A percentile compares a stretch with the other conserved stretches of the same genome.
Conservation (phyloP, 345 rosid genomes). For the Passiflora organensis region DNA sequence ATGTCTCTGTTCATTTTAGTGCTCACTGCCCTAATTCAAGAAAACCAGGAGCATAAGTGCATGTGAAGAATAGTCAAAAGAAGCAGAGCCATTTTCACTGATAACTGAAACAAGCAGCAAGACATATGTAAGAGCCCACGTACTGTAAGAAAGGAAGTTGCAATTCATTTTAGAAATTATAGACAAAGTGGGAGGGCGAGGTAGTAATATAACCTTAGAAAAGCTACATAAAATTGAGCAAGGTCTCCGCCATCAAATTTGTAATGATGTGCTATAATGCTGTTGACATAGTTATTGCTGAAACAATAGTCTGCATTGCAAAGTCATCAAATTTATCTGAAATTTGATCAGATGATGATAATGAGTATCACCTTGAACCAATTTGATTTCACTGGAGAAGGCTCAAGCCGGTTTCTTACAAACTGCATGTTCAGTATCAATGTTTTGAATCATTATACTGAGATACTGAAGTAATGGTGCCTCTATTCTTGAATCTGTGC, state of each 20-base stretch:
- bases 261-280: conserved; percentile 44
- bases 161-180: conserved; percentile 11
- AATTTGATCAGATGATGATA: conserved; percentile 4
- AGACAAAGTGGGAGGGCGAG: conserved; percentile 19
- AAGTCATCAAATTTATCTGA: conserved; percentile 8
- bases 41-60: too few relatives aligned
- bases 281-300: conserved; percentile 61
- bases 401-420: conserved; percentile 37
- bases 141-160: neutral
- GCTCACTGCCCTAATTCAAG: conserved; percentile 57
- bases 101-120: neutral
- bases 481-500: conserved; percentile 46
- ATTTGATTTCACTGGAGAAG: neutral
- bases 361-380: neutral
- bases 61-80: neutral
- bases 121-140: neutral
- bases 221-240: conserved; percentile 52
- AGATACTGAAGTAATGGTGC: conserved; percentile 57
- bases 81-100: neutral
- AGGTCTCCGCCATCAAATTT: conserved; percentile 53
- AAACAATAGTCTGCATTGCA: conserved; percentile 54
- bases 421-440: conserved; percentile 50
- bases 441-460: conserved; percentile 65
- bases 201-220: conserved; percentile 42
- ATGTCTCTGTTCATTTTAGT: conserved; percentile 52